Base-by-base conservation (phyloP, 2,329 filamentous ascomycete species). In the Didymella exigua region DNA sequence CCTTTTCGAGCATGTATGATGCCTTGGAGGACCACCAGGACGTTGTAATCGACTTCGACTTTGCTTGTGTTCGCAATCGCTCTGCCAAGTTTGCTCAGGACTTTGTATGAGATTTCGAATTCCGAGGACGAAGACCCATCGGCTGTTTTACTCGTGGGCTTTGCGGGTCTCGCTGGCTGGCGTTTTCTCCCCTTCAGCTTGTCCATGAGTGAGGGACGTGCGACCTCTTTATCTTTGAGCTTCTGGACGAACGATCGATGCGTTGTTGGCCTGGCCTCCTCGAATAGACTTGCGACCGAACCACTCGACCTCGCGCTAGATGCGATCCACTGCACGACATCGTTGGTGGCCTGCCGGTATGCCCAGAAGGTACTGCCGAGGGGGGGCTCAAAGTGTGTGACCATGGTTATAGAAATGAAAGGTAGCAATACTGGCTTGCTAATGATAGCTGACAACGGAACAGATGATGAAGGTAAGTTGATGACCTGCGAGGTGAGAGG, bases 251-350 rank as follows among this genome's bases (percentile, higher is more conserved):
- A 38, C 3, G 41, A 46, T 9, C 10, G 41, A 30, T 29, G 41
- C n/a, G 10, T 16, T 37, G 23, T 9, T n/a, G 31, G 4, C 36
- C 14, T 14, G 3, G 18, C 9, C 11, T 31, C 9, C 11, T 31
- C 18, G 19, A 60, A 58, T 1, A 58, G 2, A 11, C 49, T 34
- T 16, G 46, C 46, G 16, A 62, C 61, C 4, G 54, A 47, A 5
- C 59, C 57, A 6, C 52, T 57, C 13, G 26, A 19, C 21, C 61
- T 33, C 13, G 61, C 59, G 14, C 52, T 61, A 11, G 40, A 24
- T 5, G 54, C 55, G 5, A 64, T 34, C 61, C 59, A 64, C 26
- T 61, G 49, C 6, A 62, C 52, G 26, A 64, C 40, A 8, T 46
- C 41, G 4, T 47, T 27, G 10, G 55, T 60, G 5, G 53, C 52